Conservation (phyloP, 176 grass and related monocot species). For the Oryza meyeriana region DNA sequence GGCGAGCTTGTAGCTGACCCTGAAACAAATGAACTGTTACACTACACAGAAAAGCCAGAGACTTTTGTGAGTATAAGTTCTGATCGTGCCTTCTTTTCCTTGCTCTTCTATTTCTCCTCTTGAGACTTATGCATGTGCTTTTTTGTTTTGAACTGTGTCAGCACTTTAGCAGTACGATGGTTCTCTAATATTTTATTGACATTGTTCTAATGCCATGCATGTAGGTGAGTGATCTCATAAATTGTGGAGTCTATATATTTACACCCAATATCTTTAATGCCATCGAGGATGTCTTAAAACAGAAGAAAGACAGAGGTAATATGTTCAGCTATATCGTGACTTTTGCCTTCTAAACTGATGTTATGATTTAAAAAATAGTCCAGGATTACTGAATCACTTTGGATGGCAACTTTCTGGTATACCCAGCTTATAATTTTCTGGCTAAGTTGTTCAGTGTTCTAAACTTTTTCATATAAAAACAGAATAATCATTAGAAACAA, state of each 20-base stretch:
- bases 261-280: constrained; percentile 87
- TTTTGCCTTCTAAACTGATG: not conserved
- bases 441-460: not conserved
- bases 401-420: constrained; percentile 5
- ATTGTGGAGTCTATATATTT: constrained; percentile 99
- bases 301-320: constrained; percentile 91
- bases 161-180: not conserved
- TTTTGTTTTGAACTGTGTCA: not conserved
- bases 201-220: constrained; percentile 20
- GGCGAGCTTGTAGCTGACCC: constrained; percentile 98
- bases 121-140: not conserved
- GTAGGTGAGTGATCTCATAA: constrained; percentile 98
- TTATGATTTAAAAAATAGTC: not conserved
- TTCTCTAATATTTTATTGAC: constrained; percentile 5
- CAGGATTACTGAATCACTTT: not conserved
- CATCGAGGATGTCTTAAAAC: constrained; percentile 81
- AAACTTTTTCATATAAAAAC: not conserved
- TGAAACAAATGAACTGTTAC: constrained; percentile 91
- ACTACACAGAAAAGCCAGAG: constrained; percentile 95
- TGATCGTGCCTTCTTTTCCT: constrained; percentile 19
- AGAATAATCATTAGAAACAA: not conserved
- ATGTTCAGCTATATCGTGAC: not conserved
- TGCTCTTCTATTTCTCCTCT: not conserved
- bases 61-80: constrained; percentile 80
- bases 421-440: not conserved